Evolutionary conservation across 1,284 basidiomycete genomes (phyloP), one percentile per base, ranked within the genome.

Genomic region (Vanrija pseudolonga): DNA sequence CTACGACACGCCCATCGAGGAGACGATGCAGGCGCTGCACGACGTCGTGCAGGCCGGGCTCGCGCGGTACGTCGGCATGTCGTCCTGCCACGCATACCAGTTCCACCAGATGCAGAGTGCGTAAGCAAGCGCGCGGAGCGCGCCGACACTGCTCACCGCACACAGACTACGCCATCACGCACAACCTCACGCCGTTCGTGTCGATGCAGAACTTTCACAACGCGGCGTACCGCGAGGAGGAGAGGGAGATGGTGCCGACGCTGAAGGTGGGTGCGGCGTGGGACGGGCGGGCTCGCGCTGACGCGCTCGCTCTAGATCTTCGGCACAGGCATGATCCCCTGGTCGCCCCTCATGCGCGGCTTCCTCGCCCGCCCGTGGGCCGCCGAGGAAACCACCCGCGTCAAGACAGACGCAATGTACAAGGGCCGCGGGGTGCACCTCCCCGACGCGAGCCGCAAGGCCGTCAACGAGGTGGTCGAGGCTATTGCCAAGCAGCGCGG

Each of bases 21-120:
- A 82, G 66, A 82, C 80, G 81, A 85, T 87, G 85, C 81, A 84
- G 74, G 85, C 85, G 4, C 78, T 87, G 1, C 83, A 86, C 60
- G 85, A 86, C 56, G 81, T 87, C 19, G 84, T 86, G 18, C 69
- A 85, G 65, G 79, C 79, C 0, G 85, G 85, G 3, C 82, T 81
- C 55, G 85, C 82, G 14, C 78, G 85, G 12, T 87, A 87, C 72
- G 81, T 87, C 53, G 85, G 86, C 44, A 85, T 84, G 84, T 80
- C 77, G 23, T 65, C 61, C 47, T 77, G 74, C 63, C 73, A 60
- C 48, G 76, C 77, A 2, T 76, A 71, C 59, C 73, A 77, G 65
- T 76, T 80, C 67, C 68, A 72, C 37, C 59, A 65, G 37, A 74
- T 75, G 73, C 73, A 76, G 59, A 66, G 71, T 73, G 53, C 50